Base-by-base conservation (phyloP, 2,329 filamentous ascomycete genomes). In the Aureobasidium sp. region DNA sequence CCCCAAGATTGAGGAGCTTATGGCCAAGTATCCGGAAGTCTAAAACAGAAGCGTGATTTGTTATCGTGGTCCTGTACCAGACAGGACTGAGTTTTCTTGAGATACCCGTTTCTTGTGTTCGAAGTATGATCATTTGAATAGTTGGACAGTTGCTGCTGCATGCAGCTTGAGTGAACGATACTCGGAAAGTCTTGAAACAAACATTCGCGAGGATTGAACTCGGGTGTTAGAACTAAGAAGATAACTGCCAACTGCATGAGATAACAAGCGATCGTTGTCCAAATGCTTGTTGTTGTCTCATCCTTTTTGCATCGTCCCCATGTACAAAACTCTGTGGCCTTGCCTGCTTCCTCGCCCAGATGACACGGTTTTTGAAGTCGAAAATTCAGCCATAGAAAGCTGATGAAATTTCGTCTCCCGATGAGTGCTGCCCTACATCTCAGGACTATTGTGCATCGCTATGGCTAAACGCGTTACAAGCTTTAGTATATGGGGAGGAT, bases 1-100 rank as follows among this genome's bases (percentile, higher is more conserved):
- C 20, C 78, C 79, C 1, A 81, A 80, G 69, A 80, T 81, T 55
- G 78, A 80, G 62, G 78, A 80, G 64, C 65, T 80, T 57, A 72
- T 76, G 55, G 65, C 44, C n/a, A 65, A 59, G 45, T 73, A 70
- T 42, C 70, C 71, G 9, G 62, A 65, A 41, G 45, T 31, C 34
- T 60, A 45, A 14, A 57, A 20, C 15, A 9, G 14, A 56, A 45
- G 27, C 15, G 37, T 36, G 41, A 45, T 45, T 34, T 34, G 20
- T 34, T n/a, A 41, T 34, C 12, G 17, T 42, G n/a, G 15, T 34
- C 41, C 53, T 57, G 53, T 14, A 22, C 53, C 27, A 57, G 53
- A 45, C 53, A 57, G 53, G 53, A 39, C 36, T 45, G 39, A 12
- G 17, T 37, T 57, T 57, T 25, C n/a, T 45, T 45, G 37, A 57